Percentiles rank a stretch among this genome's conserved stretches.
Conservation (phyloP, 495 filamentous ascomycete genomes). For the Penicillium chermesinum region DNA sequence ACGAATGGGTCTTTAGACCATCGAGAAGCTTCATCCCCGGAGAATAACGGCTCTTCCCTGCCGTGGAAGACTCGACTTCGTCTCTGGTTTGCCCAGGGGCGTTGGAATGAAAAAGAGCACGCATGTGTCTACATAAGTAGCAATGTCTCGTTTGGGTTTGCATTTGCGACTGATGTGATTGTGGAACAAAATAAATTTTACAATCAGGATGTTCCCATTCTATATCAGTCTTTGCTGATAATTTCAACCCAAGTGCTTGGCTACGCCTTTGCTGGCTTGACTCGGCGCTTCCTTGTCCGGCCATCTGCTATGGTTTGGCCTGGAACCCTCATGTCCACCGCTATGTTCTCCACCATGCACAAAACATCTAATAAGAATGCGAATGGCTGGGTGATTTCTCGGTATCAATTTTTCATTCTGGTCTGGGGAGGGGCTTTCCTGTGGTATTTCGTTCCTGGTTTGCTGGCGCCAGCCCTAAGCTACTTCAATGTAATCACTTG, state of each 20-base stretch:
- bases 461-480: conserved; percentile 79
- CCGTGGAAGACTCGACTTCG: conserved; percentile 32
- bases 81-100: conserved; percentile 72
- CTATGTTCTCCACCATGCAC: conserved; percentile 83
- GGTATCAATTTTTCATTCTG: conserved; percentile 74
- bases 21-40: conserved; percentile 13
- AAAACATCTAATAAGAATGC: conserved; percentile 74
- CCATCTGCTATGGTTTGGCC: conserved; percentile 64
- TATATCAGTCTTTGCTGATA: conserved; percentile 76
- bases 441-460: conserved; percentile 79
- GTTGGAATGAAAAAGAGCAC: conserved; percentile 85
- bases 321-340: conserved; percentile 75
- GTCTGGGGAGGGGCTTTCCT: conserved; percentile 59
- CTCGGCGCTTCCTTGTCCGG: conserved; percentile 66
- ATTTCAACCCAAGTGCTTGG: conserved; percentile 81
- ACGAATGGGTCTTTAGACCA: conserved; percentile 35
- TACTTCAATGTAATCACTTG: conserved; percentile 87
- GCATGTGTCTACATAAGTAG: conserved; percentile 83
- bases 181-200: conserved; percentile 86
- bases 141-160: conserved; percentile 88
- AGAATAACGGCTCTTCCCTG: conserved; percentile 8
- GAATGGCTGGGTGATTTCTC: conserved; percentile 74
- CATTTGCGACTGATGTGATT: conserved; percentile 64
- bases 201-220: conserved; percentile 65
- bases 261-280: conserved; percentile 77